A percentile compares a stretch with the other conserved stretches of the same genome.
Conservation (phyloP, 306 rosid genomes). For the Pyrus betulifolia region DNA sequence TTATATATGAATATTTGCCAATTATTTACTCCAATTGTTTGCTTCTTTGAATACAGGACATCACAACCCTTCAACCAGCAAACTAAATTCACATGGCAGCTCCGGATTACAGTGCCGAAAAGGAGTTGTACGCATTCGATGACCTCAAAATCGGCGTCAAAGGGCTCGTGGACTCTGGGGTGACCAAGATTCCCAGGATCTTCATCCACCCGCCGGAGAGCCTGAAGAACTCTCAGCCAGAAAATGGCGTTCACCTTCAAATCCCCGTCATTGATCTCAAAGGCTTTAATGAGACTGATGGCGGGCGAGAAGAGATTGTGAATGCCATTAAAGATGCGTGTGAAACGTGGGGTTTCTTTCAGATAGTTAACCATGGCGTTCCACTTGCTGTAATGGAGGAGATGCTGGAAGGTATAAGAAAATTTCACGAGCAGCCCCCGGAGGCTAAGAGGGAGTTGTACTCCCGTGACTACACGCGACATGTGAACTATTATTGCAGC, state of each 20-base stretch:
- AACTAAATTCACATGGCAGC: neutral
- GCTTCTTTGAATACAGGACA: no score
- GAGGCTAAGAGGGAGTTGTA: slow-evolving; percentile 35
- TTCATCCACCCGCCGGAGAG: slow-evolving; percentile 51
- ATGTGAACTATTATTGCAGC: slow-evolving; percentile 30
- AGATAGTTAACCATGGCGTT: slow-evolving; percentile 48
- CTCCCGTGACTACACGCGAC: slow-evolving; percentile 8
- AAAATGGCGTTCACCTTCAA: neutral
- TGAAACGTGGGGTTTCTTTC: slow-evolving; percentile 44
- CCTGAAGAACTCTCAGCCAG: neutral
- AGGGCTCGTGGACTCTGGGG: slow-evolving; percentile 53
- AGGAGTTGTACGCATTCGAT: slow-evolving; percentile 41
- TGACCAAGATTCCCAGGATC: slow-evolving; percentile 36
- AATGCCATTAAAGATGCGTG: slow-evolving; percentile 33
- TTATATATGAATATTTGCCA: no score
- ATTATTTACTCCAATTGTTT: no score
- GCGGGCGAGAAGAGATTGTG: no score
- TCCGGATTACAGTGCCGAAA: slow-evolving; percentile 17
- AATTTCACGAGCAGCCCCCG: slow-evolving; percentile 38
- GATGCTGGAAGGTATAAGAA: slow-evolving; percentile 19
- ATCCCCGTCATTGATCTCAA: slow-evolving; percentile 27
- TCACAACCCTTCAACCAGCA: neutral
- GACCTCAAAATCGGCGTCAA: slow-evolving; percentile 53
- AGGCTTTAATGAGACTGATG: slow-evolving; percentile 20
- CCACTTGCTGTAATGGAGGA: slow-evolving; percentile 20